These are phyloP conservation scores for Neocallimastix lanati DNA, from an alignment of 192 early-diverging fungal genomes.

Conservation along the genomic window DNA sequence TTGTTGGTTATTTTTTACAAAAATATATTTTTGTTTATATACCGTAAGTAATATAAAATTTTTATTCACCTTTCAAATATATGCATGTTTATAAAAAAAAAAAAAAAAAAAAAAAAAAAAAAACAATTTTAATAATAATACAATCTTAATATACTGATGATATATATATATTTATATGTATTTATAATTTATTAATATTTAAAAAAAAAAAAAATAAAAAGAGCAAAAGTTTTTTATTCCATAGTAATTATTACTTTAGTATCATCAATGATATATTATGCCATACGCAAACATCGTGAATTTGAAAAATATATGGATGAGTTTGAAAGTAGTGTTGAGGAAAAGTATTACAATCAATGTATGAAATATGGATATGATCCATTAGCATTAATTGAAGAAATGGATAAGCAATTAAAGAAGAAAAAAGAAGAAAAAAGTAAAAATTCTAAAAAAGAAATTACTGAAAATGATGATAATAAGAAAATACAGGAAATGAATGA, in stretches of 20 bases:
- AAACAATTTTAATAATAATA: too few relatives aligned
- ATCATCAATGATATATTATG: neutral
- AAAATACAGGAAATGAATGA: neutral
- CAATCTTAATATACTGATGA: too few relatives aligned
- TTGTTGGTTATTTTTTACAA: neutral
- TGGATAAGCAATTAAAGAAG: neutral
- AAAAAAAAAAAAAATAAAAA: neutral
- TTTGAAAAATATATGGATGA: neutral
- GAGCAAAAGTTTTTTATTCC: neutral
- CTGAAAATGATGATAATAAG: too few relatives aligned
- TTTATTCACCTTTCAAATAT: too few relatives aligned
- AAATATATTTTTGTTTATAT: neutral
- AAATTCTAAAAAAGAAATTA: too few relatives aligned
- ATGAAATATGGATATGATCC: neutral
- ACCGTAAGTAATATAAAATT: too few relatives aligned
- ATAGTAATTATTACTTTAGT: neutral
- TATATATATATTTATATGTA: too few relatives aligned
- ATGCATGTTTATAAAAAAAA: too few relatives aligned
- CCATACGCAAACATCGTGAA: neutral
- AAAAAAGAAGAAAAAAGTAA: too few relatives aligned
- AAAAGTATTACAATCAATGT: neutral
- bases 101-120: too few relatives aligned
- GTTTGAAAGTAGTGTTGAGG: neutral
- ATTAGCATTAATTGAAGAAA: neutral
- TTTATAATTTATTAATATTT: too few relatives aligned